Base-by-base conservation (phyloP, 805 yeast species). In the Candida oleophila region DNA sequence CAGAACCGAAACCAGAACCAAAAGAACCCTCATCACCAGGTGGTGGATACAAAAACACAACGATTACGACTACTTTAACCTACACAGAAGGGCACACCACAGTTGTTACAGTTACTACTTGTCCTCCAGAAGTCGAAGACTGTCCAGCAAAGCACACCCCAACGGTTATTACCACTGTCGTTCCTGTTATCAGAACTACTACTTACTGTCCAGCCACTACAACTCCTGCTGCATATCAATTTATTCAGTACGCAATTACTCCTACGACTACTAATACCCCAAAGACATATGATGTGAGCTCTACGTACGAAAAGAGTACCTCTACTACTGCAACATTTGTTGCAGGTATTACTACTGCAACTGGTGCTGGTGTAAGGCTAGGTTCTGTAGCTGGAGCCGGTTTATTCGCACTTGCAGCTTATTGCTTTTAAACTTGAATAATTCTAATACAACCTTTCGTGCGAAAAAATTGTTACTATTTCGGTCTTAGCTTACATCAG, bases 71-170 rank as follows among this genome's bases (percentile, higher is more conserved):
- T 12, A 42, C 45, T 36, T 14, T 15, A 4, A 42, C 45, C 22
- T 42, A 42, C 33, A 42, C 45, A 16, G 19, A 18, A 15, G 20
- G n/a, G 32, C 15, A 37, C 4, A 12, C 25, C 5, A 53, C 55
- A 12, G 41, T 48, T 41, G 53, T 49, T 25, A 55, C 60, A 22
- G 41, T 56, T 42, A 55, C 57, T 21, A 46, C 52, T n/a, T 56
- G 60, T 41, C 38, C 47, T 15, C 52, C 39, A 18, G 37, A 42
- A 16, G 49, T 46, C 40, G 43, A 39, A 21, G 49, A 46, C 46
- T 46, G 49, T 20, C 49, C 46, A 36, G 49, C 49, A 5, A 35
- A 38, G 22, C 18, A 35, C 21, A 21, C 32, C 20, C 37, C 46
- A 37, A 18, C 35, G 19, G 33, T 32, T 16, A 16, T 32, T 3